Base-by-base conservation (phyloP, 208 protist species). In the Trypanosoma vivax region DNA sequence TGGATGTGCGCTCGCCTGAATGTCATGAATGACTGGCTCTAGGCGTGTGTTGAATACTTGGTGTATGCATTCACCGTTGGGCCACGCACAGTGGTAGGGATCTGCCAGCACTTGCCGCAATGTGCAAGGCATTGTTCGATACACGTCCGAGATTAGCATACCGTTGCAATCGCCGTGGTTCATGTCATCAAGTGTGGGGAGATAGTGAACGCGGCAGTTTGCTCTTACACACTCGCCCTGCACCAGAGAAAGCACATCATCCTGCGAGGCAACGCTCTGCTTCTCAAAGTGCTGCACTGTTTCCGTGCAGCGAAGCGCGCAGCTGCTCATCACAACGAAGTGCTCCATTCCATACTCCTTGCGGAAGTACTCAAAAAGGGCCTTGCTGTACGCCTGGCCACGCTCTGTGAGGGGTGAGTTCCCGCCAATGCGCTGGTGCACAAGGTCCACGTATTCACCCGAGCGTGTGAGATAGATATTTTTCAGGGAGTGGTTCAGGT, bases 11-110 rank as follows among this genome's bases (percentile, higher is more conserved):
- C 80, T 91, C 5, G 83, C 87, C 50, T 94, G 87, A 38, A 94
- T 90, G 55, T 94, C 87, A 51, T 94, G 87, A 50, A 94, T 94
- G 50, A 90, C 83, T 5, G 82, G 87, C 71, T 94, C 82, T 14
- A 94, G 65, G 6, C 87, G 83, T 0, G 79, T 69, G 54, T 90
- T 91, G 49, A 86, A 94, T 31, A 94, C 77, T 48, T 94, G 87
- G 60, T 94, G 80, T 34, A 90, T 75, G 50, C 81, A 91, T 65
- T 94, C 82, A 6, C 87, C 87, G 38, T 94, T 94, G 0, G 87
- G 87, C 83, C 87, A 94, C 23, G 83, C 80, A 0, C 79, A 79
- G 69, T 89, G 76, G 70, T 91, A 94, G 1, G 87, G 83, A 51
- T 94, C 87, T 6, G 73, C 74, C 35, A 79, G 62, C 72, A 94